Evolutionary conservation across 2,329 filamentous ascomycete genomes (phyloP).

Genomic region (Rugonectria rugulosa): DNA sequence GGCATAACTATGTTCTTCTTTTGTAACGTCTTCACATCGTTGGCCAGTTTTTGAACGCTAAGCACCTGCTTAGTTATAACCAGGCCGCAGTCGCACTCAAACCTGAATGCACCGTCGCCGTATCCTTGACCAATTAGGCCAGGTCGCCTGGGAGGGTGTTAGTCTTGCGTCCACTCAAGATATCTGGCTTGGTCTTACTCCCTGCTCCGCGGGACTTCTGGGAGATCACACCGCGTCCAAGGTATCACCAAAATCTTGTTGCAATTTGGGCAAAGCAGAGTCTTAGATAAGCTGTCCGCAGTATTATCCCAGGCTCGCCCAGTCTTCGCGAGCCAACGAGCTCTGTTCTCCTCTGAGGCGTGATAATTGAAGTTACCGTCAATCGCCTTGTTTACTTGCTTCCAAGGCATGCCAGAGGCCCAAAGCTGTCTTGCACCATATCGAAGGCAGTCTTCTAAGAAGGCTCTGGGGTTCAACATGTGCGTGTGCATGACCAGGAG

Average conservation of each 20-base stretch:
- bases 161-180: neutral
- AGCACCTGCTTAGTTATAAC: neutral
- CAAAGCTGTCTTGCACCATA: constrained; percentile 60
- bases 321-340: constrained; percentile 52
- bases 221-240: neutral
- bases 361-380: constrained; percentile 62
- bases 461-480: constrained; percentile 71
- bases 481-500: constrained; percentile 77
- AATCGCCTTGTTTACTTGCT: constrained; percentile 58
- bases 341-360: constrained; percentile 47
- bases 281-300: constrained; percentile 52
- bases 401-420: constrained; percentile 68
- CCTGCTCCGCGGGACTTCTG: neutral
- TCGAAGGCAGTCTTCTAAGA: constrained; percentile 71
- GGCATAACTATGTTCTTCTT: constrained; percentile 56
- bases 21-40: constrained; percentile 13
- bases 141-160: neutral
- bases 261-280: constrained; percentile 35
- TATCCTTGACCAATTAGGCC: constrained; percentile 11
- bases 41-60: neutral
- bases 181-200: too few species aligned
- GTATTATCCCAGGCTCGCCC: constrained; percentile 61
- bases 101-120: constrained; percentile 52
- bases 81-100: constrained; percentile 58
- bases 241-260: neutral